Base-by-base conservation (phyloP, 2,329 filamentous ascomycete genomes). In the Aureobasidium sp. region DNA sequence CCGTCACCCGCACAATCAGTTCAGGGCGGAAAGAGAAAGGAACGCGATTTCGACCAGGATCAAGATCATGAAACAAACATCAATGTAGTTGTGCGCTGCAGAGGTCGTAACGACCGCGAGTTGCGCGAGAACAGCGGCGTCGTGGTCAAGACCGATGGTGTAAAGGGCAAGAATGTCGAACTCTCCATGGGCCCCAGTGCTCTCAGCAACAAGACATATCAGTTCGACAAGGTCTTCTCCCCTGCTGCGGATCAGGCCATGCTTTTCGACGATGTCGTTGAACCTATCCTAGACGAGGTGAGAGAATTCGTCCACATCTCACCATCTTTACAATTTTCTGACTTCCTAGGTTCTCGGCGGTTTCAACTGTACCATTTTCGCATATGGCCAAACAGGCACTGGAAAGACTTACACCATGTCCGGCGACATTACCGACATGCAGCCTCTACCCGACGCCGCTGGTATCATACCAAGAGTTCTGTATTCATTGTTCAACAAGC, bases 351-450 rank as follows among this genome's bases (percentile, higher is more conserved):
- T 97, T 82, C 83, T 99, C 46, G 84, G 87, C 27, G 94, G 94
- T 59, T 97, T 90, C 78, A 99, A 99, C 74, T 99, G 94, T 77
- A 99, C 94, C 5, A 96, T 99, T 64, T 99, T 99, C 70, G 94
- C 94, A 37, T 99, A 99, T 73, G 94, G 94, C 29, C 94, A 99
- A 74, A 99, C 94, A 0, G 94, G 94, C 48, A 99, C 94, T 0
- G 94, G 94, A 69, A 99, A 99, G 75, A 99, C 94, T 15, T 99
- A 99, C 75, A 99, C 94, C 27, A 99, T 99, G 94, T 96, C 93
- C 0, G 94, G 94, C 61, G 93, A 99, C 74, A 97, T 99, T 85
- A 90, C 84, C 15, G 90, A 97, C 69, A 90, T 92, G 41, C 91
- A 93, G 1, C 86, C 96, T 64, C 81, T 96, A 15, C 93, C 93